A percentile compares a stretch with the other conserved stretches of the same genome.
These are phyloP conservation scores for Gnaphalium uliginosum DNA, from an alignment of 129 eudicot species.

Conservation along the genomic window DNA sequence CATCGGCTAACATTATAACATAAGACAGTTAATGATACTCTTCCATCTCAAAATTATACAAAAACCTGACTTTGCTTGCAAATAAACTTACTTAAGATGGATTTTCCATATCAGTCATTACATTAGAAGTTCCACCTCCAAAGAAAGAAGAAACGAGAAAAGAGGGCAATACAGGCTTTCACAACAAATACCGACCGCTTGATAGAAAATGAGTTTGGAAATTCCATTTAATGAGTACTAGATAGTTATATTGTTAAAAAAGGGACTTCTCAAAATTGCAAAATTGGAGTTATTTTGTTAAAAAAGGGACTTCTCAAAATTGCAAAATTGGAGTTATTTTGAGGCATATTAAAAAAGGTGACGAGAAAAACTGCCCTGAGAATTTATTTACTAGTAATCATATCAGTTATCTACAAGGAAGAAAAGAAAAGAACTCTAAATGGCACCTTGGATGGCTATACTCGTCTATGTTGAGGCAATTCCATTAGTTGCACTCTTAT, in stretches of 20 bases:
- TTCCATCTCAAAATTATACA: not conserved
- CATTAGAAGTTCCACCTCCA: slow-evolving; percentile 1
- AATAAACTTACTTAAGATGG: not conserved
- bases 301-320: not conserved
- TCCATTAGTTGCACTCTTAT: not conserved
- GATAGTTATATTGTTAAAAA: not conserved
- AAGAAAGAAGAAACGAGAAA: not conserved
- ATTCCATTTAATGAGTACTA: not conserved
- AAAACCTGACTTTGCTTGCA: not conserved
- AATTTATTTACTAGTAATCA: not conserved
- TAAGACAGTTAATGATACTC: slow-evolving; percentile 13
- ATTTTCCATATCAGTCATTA: not conserved
- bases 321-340: not conserved
- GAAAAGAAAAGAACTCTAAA: not conserved
- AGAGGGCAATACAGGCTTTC: not conserved
- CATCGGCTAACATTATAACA: slow-evolving; percentile 12
- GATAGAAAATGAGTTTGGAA: not conserved
- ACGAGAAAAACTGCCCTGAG: not conserved
- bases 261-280: not conserved
- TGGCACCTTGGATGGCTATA: not conserved
- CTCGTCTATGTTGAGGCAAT: not conserved
- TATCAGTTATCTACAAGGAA: slow-evolving; percentile 6
- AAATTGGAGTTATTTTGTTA: not conserved
- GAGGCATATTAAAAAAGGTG: not conserved
- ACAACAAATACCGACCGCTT: not conserved